Evolutionary conservation across 1,284 basidiomycete genomes (phyloP).

Genomic region (Mixia osmundae): DNA sequence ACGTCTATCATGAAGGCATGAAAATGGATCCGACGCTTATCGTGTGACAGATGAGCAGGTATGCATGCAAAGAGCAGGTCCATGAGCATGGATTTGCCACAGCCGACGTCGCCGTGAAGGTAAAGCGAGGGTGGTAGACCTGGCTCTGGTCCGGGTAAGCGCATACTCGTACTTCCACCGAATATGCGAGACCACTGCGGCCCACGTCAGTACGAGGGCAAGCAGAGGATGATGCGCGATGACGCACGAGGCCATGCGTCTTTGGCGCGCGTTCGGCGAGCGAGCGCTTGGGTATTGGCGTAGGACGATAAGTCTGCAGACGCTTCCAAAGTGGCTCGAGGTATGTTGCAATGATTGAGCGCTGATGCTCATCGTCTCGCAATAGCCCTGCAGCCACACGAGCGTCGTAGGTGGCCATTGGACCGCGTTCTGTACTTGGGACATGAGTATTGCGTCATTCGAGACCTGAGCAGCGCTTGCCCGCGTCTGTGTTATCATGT

Average conservation of each 20-base stretch:
- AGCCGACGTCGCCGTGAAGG: constrained; percentile 92
- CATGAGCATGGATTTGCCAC: constrained; percentile 98
- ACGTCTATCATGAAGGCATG: constrained; percentile 99
- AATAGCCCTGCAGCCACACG: constrained; percentile 48
- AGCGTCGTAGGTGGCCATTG: too few species aligned
- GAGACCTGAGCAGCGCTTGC: too few species aligned
- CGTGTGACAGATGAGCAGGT: constrained; percentile 2
- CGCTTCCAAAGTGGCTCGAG: constrained; percentile 58
- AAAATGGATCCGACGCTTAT: constrained; percentile 75
- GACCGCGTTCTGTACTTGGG: too few species aligned
- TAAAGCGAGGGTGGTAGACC: constrained; percentile 71
- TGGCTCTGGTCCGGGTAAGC: constrained; percentile 4
- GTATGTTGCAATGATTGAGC: constrained; percentile 51
- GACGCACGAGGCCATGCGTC: constrained; percentile 14
- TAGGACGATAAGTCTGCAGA: constrained; percentile 46
- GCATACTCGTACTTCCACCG: not conserved
- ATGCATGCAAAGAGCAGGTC: constrained; percentile 47
- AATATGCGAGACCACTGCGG: constrained; percentile 5
- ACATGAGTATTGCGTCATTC: too few species aligned
- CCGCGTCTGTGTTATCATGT: too few species aligned
- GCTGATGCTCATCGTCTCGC: constrained; percentile 58
- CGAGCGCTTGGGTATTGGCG: constrained; percentile 32
- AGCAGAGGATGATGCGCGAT: constrained; percentile 6
- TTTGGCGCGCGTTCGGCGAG: too few species aligned
- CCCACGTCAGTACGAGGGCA: not conserved